These are phyloP conservation scores for Aspergillus hancockii DNA, from an alignment of 495 filamentous ascomycete species.

Conservation along the genomic window DNA sequence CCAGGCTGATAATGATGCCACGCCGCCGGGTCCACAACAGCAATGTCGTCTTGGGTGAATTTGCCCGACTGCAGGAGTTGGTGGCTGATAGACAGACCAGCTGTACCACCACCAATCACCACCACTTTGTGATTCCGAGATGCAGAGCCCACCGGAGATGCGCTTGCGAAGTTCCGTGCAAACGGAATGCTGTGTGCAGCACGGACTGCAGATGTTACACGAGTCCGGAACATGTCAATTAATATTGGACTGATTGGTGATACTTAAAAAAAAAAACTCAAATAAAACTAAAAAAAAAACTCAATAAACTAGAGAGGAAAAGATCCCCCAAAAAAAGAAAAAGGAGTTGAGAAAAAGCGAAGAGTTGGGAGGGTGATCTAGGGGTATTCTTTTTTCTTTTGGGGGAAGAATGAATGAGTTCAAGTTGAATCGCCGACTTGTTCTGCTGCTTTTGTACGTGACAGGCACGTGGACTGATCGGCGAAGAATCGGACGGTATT, in stretches of 20 bases:
- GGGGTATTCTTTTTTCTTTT: too few species aligned
- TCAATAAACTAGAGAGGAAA: too few species aligned
- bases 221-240: constrained; percentile 14
- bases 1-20: constrained; percentile 73
- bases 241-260: not conserved
- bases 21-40: constrained; percentile 63
- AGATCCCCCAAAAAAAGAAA: too few species aligned
- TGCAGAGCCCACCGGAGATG: constrained; percentile 35
- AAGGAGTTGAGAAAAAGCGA: too few species aligned
- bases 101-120: constrained; percentile 63
- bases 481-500: not conserved
- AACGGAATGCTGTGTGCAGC: not conserved
- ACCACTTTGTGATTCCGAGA: constrained; percentile 60
- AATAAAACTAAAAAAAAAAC: too few species aligned
- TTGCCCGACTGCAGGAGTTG: constrained; percentile 59
- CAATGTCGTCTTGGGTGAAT: constrained; percentile 61
- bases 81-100: constrained; percentile 62
- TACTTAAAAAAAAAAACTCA: not conserved
- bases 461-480: not conserved
- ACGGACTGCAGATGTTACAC: constrained; percentile 12
- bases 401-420: too few species aligned
- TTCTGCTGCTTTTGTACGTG: not conserved
- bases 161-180: constrained; percentile 40
- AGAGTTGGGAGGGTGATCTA: too few species aligned
- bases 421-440: not conserved